A percentile compares a stretch with the other conserved stretches of the same genome.
phyloP scores from a whole-genome alignment of 2,329 filamentous ascomycete genomes.

The Ophiocordyceps camponoti-rufipedis region DNA sequence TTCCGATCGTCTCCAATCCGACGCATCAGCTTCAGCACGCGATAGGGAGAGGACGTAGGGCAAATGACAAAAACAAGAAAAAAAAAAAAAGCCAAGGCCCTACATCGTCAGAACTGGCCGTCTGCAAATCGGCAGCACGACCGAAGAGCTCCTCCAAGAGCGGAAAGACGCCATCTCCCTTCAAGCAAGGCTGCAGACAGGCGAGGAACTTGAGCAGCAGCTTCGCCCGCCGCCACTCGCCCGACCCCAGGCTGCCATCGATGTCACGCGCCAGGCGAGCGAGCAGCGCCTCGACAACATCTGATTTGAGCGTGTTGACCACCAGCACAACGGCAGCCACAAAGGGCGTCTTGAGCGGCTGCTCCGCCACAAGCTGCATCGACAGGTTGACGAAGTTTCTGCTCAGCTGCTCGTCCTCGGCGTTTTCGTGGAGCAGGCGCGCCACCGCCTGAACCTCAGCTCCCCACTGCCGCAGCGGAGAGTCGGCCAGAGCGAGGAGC shows the following conservation, averaged over 20 bases:
- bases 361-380: conserved; percentile 65
- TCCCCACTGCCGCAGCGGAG: conserved; percentile 57
- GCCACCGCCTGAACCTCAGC: conserved; percentile 63
- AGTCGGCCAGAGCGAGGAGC: conserved; percentile 65
- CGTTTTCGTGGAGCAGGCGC: conserved; percentile 61
- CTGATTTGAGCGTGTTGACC: conserved; percentile 59
- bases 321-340: conserved; percentile 68
- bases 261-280: conserved; percentile 38
- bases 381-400: conserved; percentile 54
- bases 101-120: conserved; percentile 81
- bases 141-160: conserved; percentile 80
- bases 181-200: conserved; percentile 64
- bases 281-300: conserved; percentile 56
- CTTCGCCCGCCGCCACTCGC: conserved; percentile 84
- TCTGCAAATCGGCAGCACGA: conserved; percentile 83
- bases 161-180: conserved; percentile 71
- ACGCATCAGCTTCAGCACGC: background rate
- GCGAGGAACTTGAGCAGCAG: conserved; percentile 75
- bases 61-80: background rate
- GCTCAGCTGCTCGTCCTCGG: conserved; percentile 66
- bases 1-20: conserved; percentile 41
- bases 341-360: conserved; percentile 96
- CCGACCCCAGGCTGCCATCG: conserved; percentile 49
- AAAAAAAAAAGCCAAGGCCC: conserved; percentile 12
- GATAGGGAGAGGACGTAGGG: too few relatives aligned